Percentiles rank a stretch among this genome's conserved stretches.
Conservation (phyloP, 176 grass and related monocot species). For the Pharus latifolius region DNA sequence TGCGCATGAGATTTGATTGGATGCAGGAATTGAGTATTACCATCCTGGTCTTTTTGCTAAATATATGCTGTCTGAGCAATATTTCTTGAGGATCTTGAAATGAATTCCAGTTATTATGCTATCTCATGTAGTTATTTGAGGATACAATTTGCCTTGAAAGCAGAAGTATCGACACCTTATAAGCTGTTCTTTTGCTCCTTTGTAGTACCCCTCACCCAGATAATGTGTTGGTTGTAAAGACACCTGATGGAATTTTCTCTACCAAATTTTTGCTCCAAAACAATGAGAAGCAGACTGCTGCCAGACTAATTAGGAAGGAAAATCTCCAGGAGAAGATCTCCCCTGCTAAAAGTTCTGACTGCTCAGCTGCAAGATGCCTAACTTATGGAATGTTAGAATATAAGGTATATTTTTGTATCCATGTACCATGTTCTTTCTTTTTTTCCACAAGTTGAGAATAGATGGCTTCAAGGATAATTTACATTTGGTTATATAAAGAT, state of each 20-base stretch:
- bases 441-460: not conserved
- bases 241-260: slow-evolving; percentile 59
- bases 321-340: slow-evolving; percentile 23
- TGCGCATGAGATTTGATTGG: too few species aligned
- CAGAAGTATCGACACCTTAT: not conserved
- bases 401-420: slow-evolving; percentile 42
- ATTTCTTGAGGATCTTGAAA: not conserved
- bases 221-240: slow-evolving; percentile 67
- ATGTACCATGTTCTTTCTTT: not conserved
- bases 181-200: not conserved
- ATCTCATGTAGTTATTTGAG: slow-evolving; percentile 15
- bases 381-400: slow-evolving; percentile 43
- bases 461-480: not conserved
- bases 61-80: not conserved
- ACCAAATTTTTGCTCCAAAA: slow-evolving; percentile 57
- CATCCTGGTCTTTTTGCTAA: not conserved
- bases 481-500: not conserved
- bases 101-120: not conserved
- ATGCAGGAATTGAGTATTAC: too few species aligned
- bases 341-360: slow-evolving; percentile 32
- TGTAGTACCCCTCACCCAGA: slow-evolving; percentile 57
- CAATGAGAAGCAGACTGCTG: slow-evolving; percentile 39
- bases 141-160: not conserved
- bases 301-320: slow-evolving; percentile 48
- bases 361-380: slow-evolving; percentile 57